Evolutionary conservation across 2,329 filamentous ascomycete species (phyloP), one percentile per base, ranked within the genome.

Genomic region (Triangularia verruculosa): DNA sequence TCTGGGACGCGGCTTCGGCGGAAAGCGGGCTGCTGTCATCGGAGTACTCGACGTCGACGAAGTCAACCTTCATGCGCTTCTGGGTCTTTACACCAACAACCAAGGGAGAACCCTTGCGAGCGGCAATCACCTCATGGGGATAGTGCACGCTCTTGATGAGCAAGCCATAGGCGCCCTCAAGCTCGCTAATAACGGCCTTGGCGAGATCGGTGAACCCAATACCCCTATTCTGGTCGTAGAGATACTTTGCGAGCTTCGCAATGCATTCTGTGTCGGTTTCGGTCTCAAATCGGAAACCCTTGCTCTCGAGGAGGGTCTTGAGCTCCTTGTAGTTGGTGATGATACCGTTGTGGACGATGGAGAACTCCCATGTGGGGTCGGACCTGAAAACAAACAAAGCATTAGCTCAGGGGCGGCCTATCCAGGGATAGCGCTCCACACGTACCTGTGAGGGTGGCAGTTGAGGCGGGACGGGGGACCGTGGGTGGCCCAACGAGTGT

Each of bases 241-340:
- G 88, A 85, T 97, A 99, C 83, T 98, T 98, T 79, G 93, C 91
- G 71, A 99, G 88, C 85, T 98, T 99, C 71, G 95, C 95, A 79
- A 99, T 99, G 79, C 94, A 97, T 83, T 99, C 95, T 60, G 95
- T 99, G 76, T 99, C 95, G 70, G 95, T 99, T 81, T 99, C 94
- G 59, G 95, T 99, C 88, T 99, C 95, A 78, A 99, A 99, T 75
- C 89, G 90, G 88, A 97, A 96, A 76, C 95, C 95, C 86, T 98
- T 99, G 84, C 85, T 86, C 81, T 90, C 86, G 71, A 99, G 86
- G 68, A 99, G 88, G 67, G 90, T 92, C 88, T 94, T 97, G 74
- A 99, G 83, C 82, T 99, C 95, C 86, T 99, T 99, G 88, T 99
- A 99, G 87, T 99, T 99, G 83, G 95, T 99, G 81, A 99, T 99